These are phyloP conservation scores for Apiotrichum domesticum DNA, from an alignment of 1,284 basidiomycete species.

Conservation along the genomic window DNA sequence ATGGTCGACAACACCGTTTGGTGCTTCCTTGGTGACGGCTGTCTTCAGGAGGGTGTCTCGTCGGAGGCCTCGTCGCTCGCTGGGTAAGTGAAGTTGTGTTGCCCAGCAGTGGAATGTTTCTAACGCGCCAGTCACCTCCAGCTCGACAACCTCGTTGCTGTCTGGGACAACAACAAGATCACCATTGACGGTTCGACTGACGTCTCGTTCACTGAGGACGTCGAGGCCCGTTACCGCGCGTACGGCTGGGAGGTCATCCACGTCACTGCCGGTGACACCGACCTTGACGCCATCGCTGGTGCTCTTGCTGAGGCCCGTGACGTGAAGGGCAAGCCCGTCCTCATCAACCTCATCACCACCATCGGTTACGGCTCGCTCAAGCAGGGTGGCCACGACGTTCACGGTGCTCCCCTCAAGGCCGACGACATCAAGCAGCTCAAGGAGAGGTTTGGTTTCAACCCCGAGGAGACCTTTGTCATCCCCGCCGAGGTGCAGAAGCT, in stretches of 20 bases:
- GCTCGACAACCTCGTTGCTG: conserved; percentile 83
- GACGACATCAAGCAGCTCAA: conserved; percentile 85
- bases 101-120: background rate
- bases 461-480: conserved; percentile 72
- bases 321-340: conserved; percentile 74
- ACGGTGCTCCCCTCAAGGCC: conserved; percentile 85
- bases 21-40: conserved; percentile 87
- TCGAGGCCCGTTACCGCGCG: conserved; percentile 75
- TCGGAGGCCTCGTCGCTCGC: conserved; percentile 86
- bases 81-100: conserved; percentile 43
- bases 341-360: conserved; percentile 80
- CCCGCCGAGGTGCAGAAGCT: conserved; percentile 66
- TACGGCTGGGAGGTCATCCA: conserved; percentile 92
- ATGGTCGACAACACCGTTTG: conserved; percentile 88
- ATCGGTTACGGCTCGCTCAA: conserved; percentile 90
- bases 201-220: conserved; percentile 90
- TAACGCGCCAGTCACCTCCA: conserved; percentile 62
- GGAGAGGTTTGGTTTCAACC: conserved; percentile 75
- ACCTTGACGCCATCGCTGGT: conserved; percentile 69
- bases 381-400: conserved; percentile 87
- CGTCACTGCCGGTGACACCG: conserved; percentile 78
- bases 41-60: conserved; percentile 91
- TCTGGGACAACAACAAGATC: conserved; percentile 91
- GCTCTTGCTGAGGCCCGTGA: conserved; percentile 72
- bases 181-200: conserved; percentile 92